Conservation (phyloP, 805 yeast species). For the Wickerhamomyces queroliae region DNA sequence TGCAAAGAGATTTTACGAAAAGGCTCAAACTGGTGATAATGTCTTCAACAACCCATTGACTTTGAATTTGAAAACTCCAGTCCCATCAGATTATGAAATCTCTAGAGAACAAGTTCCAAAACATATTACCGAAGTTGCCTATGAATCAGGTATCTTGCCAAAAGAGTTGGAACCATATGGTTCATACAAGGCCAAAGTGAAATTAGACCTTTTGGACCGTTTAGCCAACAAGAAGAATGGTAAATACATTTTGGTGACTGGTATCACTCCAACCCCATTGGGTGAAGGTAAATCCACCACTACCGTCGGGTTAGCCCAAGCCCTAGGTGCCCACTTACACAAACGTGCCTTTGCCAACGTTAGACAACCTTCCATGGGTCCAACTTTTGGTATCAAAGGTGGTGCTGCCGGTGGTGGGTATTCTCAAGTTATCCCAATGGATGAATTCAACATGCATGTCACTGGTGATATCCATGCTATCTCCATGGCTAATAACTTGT, state of each 20-base stretch:
- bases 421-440: slow-evolving; percentile 98
- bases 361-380: slow-evolving; percentile 98
- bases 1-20: slow-evolving; percentile 52
- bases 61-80: slow-evolving; percentile 52
- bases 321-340: slow-evolving; percentile 84
- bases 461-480: slow-evolving; percentile 98
- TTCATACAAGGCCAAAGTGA: slow-evolving; percentile 83
- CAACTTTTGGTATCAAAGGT: slow-evolving; percentile 97
- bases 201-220: slow-evolving; percentile 63
- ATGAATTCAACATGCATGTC: slow-evolving; percentile 94
- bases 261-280: slow-evolving; percentile 96
- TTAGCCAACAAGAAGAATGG: slow-evolving; percentile 62
- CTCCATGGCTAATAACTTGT: slow-evolving; percentile 84
- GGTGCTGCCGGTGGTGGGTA: slow-evolving; percentile 99
- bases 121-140: slow-evolving; percentile 66
- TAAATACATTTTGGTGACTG: slow-evolving; percentile 87
- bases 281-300: slow-evolving; percentile 99
- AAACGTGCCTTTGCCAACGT: slow-evolving; percentile 88
- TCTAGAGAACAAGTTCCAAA: slow-evolving; percentile 88
- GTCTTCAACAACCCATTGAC: slow-evolving; percentile 51
- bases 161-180: slow-evolving; percentile 87
- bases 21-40: slow-evolving; percentile 35
- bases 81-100: slow-evolving; percentile 87
- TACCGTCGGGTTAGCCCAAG: slow-evolving; percentile 94
- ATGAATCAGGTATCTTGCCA: slow-evolving; percentile 73